Evolutionary conservation across 2,329 filamentous ascomycete genomes (phyloP), one percentile per base, ranked within the genome.

Genomic region (Diaporthe sp.): DNA sequence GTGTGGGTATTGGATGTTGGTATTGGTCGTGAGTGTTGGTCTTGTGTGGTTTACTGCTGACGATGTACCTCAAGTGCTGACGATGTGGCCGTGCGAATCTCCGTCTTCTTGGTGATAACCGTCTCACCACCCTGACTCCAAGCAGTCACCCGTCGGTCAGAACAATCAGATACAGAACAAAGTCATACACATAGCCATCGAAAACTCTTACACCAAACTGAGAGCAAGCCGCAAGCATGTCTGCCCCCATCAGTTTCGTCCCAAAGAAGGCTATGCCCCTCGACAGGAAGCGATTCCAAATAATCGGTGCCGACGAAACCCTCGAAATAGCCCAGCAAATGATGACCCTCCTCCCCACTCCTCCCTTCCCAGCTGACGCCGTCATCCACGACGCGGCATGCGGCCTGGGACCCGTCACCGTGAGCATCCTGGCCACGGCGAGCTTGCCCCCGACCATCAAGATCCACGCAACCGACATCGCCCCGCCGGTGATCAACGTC

Each of bases 331-430:
- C 75, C 22, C 49, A 55, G 12, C 58, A 76, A 57, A 74, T 73
- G 61, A 77, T 78, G 74, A 58, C 58, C 5, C 72, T 77, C 25
- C 60, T 78, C 22, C 70, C 77, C 17, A 31, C 76, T 10, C 37
- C 37, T 39, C 37, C 37, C 37, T 77, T 78, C 22, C 68, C 72
- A 7, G 8, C 25, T 0, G 74, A 60, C 46, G 68, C 77, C 12
- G 34, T 76, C 25, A 65, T 78, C 51, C 76, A 78, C 74, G 77
- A 78, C 44, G 51, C 61, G 7, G 76, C 76, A 12, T 78, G 76
- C 46, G 77, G 77, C 28, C 42, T 77, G 19, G 77, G 74, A 5
- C 72, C 77, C 15, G 77, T 77, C 15, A 76, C 76, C 7, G 49
- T 74, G n/a, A 73, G 68, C n/a, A 75, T 77, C 37, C 57, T 72